phyloP scores from a whole-genome alignment of 1,139 yeast species.

The Blastobotrys apis region DNA sequence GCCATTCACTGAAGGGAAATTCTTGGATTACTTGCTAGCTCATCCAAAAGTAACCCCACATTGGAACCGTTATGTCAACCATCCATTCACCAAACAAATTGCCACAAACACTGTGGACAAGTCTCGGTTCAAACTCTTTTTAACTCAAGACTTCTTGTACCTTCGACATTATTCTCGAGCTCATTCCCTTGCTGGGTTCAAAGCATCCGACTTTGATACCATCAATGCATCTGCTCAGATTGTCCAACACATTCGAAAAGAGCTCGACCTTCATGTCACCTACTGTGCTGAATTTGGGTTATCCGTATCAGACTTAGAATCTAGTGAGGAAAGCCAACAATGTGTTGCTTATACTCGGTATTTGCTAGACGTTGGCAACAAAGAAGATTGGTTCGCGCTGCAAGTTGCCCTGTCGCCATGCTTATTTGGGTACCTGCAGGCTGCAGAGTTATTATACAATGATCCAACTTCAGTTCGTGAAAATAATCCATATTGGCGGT shows the following conservation, averaged over 20 bases:
- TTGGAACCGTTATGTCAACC: constrained; percentile 60
- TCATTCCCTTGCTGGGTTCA: constrained; percentile 61
- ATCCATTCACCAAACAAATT: constrained; percentile 54
- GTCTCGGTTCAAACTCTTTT: constrained; percentile 51
- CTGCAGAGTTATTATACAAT: constrained; percentile 35
- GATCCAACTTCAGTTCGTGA: constrained; percentile 20
- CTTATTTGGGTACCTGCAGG: constrained; percentile 64
- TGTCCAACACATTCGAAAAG: constrained; percentile 50
- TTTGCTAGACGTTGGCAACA: constrained; percentile 49
- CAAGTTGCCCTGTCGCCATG: constrained; percentile 74
- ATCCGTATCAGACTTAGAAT: constrained; percentile 44
- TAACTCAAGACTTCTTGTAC: constrained; percentile 70
- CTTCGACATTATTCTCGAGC: constrained; percentile 65
- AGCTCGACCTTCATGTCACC: constrained; percentile 52
- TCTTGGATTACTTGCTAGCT: constrained; percentile 48
- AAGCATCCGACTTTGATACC: constrained; percentile 52
- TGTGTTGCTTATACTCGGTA: constrained; percentile 59
- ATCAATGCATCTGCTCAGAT: constrained; percentile 51
- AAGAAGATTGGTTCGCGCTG: constrained; percentile 58
- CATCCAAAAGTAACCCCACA: constrained; percentile 53
- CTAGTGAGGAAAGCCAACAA: constrained; percentile 51
- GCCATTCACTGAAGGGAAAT: constrained; percentile 41
- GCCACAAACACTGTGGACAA: constrained; percentile 51
- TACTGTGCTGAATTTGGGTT: constrained; percentile 50
- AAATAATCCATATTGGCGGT: constrained; percentile 43